Evolutionary conservation across 2,329 filamentous ascomycete genomes (phyloP).

Genomic region (Oidium heveae): DNA sequence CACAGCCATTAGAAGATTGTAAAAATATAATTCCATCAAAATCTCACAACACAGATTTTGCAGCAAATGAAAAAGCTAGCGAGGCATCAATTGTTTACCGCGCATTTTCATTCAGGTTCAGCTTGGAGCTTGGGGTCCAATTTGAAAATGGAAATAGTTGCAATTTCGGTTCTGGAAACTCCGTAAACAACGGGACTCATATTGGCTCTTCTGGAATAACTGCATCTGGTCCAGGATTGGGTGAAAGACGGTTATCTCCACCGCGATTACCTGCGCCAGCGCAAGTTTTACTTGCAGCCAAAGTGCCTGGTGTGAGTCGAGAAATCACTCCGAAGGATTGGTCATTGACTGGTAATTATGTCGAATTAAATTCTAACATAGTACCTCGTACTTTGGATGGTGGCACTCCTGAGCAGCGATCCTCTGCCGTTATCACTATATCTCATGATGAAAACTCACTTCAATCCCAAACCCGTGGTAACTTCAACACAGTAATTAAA

Average conservation of each 20-base stretch:
- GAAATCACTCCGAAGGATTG: constrained; percentile 10
- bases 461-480: neutral
- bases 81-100: constrained; percentile 22
- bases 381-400: neutral
- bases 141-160: constrained; percentile 15
- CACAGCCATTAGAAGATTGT: neutral
- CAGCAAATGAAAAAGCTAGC: constrained; percentile 18
- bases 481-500: neutral
- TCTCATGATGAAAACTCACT: neutral
- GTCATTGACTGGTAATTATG: constrained; percentile 1
- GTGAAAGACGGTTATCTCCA: constrained; percentile 34
- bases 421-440: neutral
- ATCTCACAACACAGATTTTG: neutral
- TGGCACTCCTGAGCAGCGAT: neutral
- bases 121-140: constrained; percentile 35
- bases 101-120: constrained; percentile 48
- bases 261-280: constrained; percentile 47
- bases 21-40: neutral
- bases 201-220: neutral
- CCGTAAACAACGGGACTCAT: neutral
- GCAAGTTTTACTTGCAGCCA: constrained; percentile 31
- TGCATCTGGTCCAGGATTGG: neutral
- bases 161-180: neutral
- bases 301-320: constrained; percentile 8
- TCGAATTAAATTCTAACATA: neutral